These are phyloP conservation scores for Diaporthe ilicicola DNA, from an alignment of 2,329 filamentous ascomycete genomes.

Conservation along the genomic window DNA sequence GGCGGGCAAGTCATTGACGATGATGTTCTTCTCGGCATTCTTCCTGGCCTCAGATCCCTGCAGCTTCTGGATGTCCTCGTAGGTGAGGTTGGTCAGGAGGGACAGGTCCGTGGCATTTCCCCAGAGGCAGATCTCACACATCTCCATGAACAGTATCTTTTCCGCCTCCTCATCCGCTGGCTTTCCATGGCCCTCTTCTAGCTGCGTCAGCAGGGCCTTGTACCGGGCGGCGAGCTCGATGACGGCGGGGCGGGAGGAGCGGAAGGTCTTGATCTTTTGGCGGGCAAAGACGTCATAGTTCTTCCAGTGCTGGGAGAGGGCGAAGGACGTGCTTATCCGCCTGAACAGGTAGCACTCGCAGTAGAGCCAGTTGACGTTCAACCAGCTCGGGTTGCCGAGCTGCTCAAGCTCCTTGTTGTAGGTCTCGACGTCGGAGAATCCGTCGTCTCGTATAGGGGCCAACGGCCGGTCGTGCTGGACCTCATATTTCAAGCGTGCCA, in stretches of 20 bases:
- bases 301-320: conserved; percentile 83
- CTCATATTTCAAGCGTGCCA: conserved; percentile 91
- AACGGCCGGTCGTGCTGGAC: conserved; percentile 86
- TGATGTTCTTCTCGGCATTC: conserved; percentile 87
- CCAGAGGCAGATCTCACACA: conserved; percentile 97
- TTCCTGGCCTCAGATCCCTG: conserved; percentile 90
- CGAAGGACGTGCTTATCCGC: conserved; percentile 83
- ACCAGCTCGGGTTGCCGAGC: conserved; percentile 80
- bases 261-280: conserved; percentile 92
- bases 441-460: conserved; percentile 79
- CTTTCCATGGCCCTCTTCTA: conserved; percentile 62
- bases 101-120: conserved; percentile 96
- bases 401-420: conserved; percentile 89
- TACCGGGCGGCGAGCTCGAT: conserved; percentile 53
- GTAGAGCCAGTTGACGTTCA: conserved; percentile 87
- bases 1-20: conserved; percentile 80
- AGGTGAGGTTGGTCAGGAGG: conserved; percentile 86
- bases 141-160: conserved; percentile 83
- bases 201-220: conserved; percentile 70
- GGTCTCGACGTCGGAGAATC: conserved; percentile 74
- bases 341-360: conserved; percentile 94
- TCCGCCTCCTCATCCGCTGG: conserved; percentile 73
- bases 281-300: conserved; percentile 87
- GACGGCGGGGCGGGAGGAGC: conserved; percentile 80
- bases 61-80: conserved; percentile 96